Base-by-base conservation (phyloP, 257 asterid species). In the Agastache rugosa region DNA sequence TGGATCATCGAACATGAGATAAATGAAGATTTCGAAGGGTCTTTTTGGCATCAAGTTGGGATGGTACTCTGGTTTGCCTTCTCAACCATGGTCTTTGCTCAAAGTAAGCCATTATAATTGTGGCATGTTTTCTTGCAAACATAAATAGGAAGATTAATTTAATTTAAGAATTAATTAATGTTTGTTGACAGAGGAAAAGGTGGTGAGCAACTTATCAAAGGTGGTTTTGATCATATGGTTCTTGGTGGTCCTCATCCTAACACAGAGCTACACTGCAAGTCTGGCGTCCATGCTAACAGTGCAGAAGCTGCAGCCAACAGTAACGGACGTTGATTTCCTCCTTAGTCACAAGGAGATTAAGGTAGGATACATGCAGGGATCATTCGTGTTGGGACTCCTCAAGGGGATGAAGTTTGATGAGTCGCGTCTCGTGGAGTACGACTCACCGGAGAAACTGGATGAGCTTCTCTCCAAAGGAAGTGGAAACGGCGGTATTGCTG, bases 51-150 rank as follows among this genome's bases (percentile, higher is more conserved):
- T 41, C 82, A 88, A 80, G 35, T 86, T 25, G 91, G 91, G 75
- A 69, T 69, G 75, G 58, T 74, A 25, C 69, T 85, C 50, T 86
- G 89, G 88, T 86, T 82, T 62, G 63, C 89, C 44, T 84, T 86
- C 79, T 86, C 89, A 22, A 82, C 88, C 69, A 74, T 78, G 69
- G 78, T 60, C 62, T 73, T 78, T 23, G 78, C 82, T 60, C 82
- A 78, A n/a, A n/a, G 81, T 77, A 77, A 77, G 81, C 11, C 42
- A 47, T 31, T 34, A 3, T 37, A 37, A 7, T 15, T 14, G 3
- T 39, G 3, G 12, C n/a, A n/a, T n/a, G n/a, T n/a, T n/a, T n/a
- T n/a, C n/a, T n/a, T n/a, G n/a, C n/a, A n/a, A n/a, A n/a, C n/a
- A n/a, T n/a, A n/a, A n/a, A n/a, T n/a, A n/a, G n/a, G n/a, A n/a